phyloP scores from a whole-genome alignment of 1,284 basidiomycete genomes.

The Microstroma glucosiphilum region DNA sequence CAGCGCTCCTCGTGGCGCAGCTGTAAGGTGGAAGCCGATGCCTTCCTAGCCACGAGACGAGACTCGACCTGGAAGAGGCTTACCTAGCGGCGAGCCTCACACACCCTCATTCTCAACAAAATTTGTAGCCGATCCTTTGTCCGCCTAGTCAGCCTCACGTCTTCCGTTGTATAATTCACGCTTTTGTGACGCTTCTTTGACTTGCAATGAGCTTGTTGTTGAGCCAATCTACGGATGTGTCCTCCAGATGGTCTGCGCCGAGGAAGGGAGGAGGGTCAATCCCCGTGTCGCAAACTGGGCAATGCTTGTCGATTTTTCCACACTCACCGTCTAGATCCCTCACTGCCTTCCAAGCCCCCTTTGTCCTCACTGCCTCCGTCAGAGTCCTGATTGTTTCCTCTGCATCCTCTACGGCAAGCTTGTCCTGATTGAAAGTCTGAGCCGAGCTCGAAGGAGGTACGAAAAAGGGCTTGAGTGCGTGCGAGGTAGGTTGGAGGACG shows the following conservation, averaged over 20 bases:
- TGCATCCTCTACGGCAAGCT: not conserved
- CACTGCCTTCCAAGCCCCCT: not conserved
- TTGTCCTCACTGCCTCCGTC: not conserved
- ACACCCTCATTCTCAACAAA: too few species aligned
- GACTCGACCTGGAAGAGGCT: slow-evolving; percentile 57
- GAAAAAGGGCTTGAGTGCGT: not conserved
- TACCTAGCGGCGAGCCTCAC: not conserved
- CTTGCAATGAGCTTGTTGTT: not conserved
- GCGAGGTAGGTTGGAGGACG: not conserved
- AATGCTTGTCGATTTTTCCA: not conserved
- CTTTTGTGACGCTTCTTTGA: too few species aligned
- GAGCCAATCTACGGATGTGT: not conserved
- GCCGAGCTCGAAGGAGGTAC: not conserved
- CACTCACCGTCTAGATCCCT: slow-evolving; percentile 4
- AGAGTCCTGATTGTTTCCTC: not conserved
- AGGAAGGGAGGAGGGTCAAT: not conserved
- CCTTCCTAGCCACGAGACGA: slow-evolving; percentile 61
- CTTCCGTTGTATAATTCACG: too few species aligned
- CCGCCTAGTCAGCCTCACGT: too few species aligned
- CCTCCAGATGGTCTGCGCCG: slow-evolving; percentile 4
- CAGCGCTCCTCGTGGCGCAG: slow-evolving; percentile 63
- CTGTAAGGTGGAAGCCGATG: slow-evolving; percentile 56
- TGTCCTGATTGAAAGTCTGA: not conserved
- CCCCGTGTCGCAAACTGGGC: not conserved
- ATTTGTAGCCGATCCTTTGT: too few species aligned